Evolutionary conservation across 192 early-diverging fungal genomes (phyloP).

Genomic region (Backusella liffmaniae): DNA sequence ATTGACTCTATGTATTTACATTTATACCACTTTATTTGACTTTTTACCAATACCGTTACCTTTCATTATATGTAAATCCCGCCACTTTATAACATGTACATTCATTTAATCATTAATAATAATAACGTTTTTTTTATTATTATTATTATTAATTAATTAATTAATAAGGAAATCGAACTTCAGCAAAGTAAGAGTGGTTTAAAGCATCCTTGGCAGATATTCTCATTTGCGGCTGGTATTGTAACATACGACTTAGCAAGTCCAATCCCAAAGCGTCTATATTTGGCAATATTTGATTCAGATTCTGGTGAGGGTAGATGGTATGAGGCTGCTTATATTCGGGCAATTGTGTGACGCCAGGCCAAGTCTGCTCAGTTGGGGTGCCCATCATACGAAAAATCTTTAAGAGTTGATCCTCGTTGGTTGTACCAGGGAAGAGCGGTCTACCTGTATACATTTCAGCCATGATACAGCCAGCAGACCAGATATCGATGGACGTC

Average conservation of each 20-base stretch:
- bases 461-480: slow-evolving; percentile 97
- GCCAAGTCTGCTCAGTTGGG: slow-evolving; percentile 76
- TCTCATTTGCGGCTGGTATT: slow-evolving; percentile 68
- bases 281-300: slow-evolving; percentile 69
- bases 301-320: slow-evolving; percentile 58
- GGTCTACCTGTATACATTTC: slow-evolving; percentile 82
- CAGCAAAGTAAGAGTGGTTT: slow-evolving; percentile 60
- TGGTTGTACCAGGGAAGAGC: slow-evolving; percentile 79
- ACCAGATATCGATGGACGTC: slow-evolving; percentile 98
- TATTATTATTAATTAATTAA: neutral
- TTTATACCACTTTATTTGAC: too few species aligned
- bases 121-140: neutral
- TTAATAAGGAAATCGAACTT: slow-evolving; percentile 31
- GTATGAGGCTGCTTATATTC: slow-evolving; percentile 74
- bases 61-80: too few species aligned
- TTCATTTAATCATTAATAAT: neutral
- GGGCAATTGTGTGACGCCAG: slow-evolving; percentile 63
- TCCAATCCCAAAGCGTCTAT: slow-evolving; percentile 74
- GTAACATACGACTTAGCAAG: slow-evolving; percentile 69
- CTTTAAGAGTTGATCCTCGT: slow-evolving; percentile 77
- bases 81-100: too few species aligned
- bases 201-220: slow-evolving; percentile 67
- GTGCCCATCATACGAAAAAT: slow-evolving; percentile 83
- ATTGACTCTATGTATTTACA: too few species aligned
- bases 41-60: too few species aligned